Evolutionary conservation across 1,139 yeast genomes (phyloP).

Genomic region (Ogataea hybrid): DNA sequence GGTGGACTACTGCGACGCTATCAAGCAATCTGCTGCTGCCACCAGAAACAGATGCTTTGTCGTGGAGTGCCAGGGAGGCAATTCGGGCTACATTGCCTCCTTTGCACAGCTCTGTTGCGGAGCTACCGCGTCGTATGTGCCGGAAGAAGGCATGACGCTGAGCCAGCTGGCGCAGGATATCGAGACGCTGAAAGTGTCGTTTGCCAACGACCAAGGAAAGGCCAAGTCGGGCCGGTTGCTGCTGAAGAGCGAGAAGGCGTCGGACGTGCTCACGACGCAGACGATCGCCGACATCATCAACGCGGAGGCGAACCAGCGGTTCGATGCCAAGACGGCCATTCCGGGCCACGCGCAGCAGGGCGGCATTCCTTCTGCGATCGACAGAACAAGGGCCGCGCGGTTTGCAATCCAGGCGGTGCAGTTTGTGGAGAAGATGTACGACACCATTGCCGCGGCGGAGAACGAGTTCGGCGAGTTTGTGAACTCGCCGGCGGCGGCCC

Average conservation of each 20-base stretch:
- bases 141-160: conserved; percentile 64
- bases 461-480: conserved; percentile 30
- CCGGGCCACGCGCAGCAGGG: conserved; percentile 99
- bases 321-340: conserved; percentile 92
- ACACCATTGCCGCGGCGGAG: conserved; percentile 31
- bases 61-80: conserved; percentile 86
- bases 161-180: conserved; percentile 62
- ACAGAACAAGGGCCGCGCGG: conserved; percentile 88
- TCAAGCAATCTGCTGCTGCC: conserved; percentile 77
- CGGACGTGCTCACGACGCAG: conserved; percentile 76
- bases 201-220: conserved; percentile 57
- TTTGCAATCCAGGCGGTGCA: conserved; percentile 86
- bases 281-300: conserved; percentile 79
- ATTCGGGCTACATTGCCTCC: conserved; percentile 76
- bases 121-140: conserved; percentile 73
- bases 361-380: conserved; percentile 92
- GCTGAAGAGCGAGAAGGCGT: conserved; percentile 83
- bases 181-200: conserved; percentile 51
- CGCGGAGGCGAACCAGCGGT: conserved; percentile 70
- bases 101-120: conserved; percentile 69
- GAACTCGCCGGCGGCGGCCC: conserved; percentile 34
- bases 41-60: conserved; percentile 76
- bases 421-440: conserved; percentile 61
- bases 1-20: conserved; percentile 75
- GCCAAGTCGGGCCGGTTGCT: conserved; percentile 78